Conservation (phyloP, 352 stramenopile genomes). For the Phytophthora fragariae region DNA sequence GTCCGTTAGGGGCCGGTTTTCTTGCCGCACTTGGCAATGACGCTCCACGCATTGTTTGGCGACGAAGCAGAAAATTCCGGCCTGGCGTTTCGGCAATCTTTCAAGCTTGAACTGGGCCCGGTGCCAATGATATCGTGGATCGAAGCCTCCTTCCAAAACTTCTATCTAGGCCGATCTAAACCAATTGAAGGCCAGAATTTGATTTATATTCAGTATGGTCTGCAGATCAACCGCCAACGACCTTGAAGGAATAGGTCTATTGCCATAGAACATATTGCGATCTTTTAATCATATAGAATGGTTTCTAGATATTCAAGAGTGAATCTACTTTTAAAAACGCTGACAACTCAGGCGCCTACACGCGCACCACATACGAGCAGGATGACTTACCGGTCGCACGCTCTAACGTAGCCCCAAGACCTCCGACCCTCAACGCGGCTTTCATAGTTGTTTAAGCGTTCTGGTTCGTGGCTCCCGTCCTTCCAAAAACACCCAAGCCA, state of each 20-base stretch:
- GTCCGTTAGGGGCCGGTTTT: slow-evolving; percentile 5
- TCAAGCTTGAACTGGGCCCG: not conserved
- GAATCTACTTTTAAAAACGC: slow-evolving; percentile 1
- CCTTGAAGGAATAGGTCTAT: not conserved
- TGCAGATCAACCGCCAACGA: not conserved
- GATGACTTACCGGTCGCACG: not conserved
- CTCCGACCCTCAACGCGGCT: not conserved
- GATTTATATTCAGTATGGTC: slow-evolving; percentile 8
- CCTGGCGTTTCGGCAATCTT: not conserved
- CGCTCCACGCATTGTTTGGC: not conserved
- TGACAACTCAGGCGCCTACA: not conserved
- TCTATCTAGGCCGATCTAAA: not conserved
- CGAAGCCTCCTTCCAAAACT: not conserved
- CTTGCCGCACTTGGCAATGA: slow-evolving; percentile 1
- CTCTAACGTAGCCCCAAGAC: slow-evolving; percentile 4
- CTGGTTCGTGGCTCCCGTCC: not conserved
- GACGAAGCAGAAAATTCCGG: slow-evolving; percentile 2
- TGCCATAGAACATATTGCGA: slow-evolving; percentile 6
- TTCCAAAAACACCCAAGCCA: not conserved
- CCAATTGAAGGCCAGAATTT: not conserved
- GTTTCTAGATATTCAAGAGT: slow-evolving; percentile 2
- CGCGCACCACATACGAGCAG: not conserved
- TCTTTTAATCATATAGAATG: not conserved
- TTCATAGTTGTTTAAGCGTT: not conserved
- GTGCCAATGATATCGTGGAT: slow-evolving; percentile 1